These are phyloP conservation scores for Akanthomyces uredinophilus DNA, from an alignment of 2,329 filamentous ascomycete species.

Conservation along the genomic window DNA sequence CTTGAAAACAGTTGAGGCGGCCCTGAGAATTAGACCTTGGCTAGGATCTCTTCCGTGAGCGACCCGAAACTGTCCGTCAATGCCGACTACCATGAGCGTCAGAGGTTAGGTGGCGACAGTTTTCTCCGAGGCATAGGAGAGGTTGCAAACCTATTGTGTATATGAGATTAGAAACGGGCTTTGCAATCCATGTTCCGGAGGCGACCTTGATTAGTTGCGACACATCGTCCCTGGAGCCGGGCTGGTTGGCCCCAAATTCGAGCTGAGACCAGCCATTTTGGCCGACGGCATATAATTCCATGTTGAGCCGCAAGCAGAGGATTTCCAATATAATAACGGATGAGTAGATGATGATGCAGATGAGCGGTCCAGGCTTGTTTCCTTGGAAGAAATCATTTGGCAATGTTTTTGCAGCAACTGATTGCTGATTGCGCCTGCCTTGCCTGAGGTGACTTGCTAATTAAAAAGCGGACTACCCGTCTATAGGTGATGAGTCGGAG, in stretches of 20 bases:
- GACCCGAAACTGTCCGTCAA: conserved; percentile 18
- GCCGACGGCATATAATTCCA: conserved; percentile 51
- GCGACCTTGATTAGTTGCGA: conserved; percentile 39
- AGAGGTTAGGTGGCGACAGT: neutral
- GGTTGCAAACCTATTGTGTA: conserved; percentile 43
- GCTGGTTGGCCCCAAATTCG: conserved; percentile 26
- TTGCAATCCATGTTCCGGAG: conserved; percentile 29
- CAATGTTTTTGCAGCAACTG: neutral
- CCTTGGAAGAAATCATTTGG: neutral
- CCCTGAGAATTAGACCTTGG: neutral
- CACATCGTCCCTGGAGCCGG: conserved; percentile 37
- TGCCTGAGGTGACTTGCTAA: neutral
- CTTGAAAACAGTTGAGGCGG: neutral
- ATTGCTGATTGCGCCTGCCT: neutral
- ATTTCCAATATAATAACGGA: neutral
- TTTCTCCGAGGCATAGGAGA: neutral
- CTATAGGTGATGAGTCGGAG: too few relatives aligned
- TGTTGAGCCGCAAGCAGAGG: conserved; percentile 14
- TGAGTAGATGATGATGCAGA: neutral
- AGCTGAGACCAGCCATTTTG: conserved; percentile 58
- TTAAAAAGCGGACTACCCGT: too few relatives aligned
- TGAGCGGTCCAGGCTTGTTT: neutral
- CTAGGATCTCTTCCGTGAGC: conserved; percentile 16
- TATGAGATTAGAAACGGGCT: conserved; percentile 32
- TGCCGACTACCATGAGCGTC: conserved; percentile 18